phyloP scores from a whole-genome alignment of 2,329 filamentous ascomycete species.

The Nothomitra cinnamomea region DNA sequence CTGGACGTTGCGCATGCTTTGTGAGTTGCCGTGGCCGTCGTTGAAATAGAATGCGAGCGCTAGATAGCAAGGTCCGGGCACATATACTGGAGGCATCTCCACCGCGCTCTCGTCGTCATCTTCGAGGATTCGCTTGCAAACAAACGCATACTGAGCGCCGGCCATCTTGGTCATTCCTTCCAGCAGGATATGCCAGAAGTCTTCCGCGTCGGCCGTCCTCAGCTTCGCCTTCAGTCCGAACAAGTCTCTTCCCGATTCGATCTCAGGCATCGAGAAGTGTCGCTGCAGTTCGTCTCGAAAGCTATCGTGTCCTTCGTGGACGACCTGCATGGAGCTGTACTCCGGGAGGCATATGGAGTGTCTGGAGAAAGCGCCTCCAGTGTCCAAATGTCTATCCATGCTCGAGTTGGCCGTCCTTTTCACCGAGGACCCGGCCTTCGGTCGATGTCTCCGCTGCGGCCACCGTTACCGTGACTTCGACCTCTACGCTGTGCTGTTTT shows the following conservation, averaged over 20 bases:
- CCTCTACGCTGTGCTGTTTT: background rate
- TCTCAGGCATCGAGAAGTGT: constrained; percentile 33
- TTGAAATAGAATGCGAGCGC: constrained; percentile 50
- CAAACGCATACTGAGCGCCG: constrained; percentile 50
- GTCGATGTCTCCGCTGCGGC: background rate
- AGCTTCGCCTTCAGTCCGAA: constrained; percentile 41
- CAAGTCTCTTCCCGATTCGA: constrained; percentile 41
- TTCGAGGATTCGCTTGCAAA: constrained; percentile 44
- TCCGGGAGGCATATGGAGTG: constrained; percentile 2
- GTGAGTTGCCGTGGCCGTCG: constrained; percentile 29
- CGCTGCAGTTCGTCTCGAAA: constrained; percentile 23
- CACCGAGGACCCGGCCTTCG: background rate
- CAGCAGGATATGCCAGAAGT: constrained; percentile 48
- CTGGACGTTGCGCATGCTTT: constrained; percentile 26
- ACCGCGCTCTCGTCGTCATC: constrained; percentile 40
- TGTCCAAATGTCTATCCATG: background rate
- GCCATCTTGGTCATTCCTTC: constrained; percentile 45
- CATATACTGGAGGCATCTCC: constrained; percentile 42
- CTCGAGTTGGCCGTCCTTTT: background rate
- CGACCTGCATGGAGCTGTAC: constrained; percentile 13
- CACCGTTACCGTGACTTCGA: background rate
- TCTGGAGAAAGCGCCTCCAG: background rate
- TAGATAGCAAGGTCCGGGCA: constrained; percentile 44
- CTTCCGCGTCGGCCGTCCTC: constrained; percentile 33
- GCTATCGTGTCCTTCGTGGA: constrained; percentile 26